phyloP scores from a whole-genome alignment of 2,329 filamentous ascomycete genomes.

The Lachnellula cervina region DNA sequence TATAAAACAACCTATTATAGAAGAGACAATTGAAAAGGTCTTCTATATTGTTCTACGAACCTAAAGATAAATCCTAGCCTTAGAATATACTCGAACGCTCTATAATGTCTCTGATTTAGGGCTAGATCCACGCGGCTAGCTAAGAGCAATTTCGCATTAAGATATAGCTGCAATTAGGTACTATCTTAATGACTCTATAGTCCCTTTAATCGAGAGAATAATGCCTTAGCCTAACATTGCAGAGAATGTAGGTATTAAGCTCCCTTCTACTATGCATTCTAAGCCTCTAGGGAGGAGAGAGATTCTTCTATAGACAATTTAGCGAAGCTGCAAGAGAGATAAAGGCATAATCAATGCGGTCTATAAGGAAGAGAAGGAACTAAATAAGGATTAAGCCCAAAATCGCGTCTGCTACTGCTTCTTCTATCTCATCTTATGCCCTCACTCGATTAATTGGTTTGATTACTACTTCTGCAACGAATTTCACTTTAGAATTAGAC shows the following conservation, averaged over 20 bases:
- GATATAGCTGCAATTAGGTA: too few species aligned
- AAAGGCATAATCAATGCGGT: conserved; percentile 5
- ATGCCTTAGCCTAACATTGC: conserved; percentile 3
- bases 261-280: background rate
- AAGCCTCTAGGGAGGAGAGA: too few species aligned
- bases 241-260: background rate
- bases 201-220: background rate
- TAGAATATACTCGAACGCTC: too few species aligned
- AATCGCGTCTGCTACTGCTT: too few species aligned
- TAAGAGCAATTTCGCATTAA: too few species aligned
- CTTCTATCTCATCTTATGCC: background rate
- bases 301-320: background rate
- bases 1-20: too few species aligned
- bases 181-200: background rate
- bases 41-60: too few species aligned
- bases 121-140: too few species aligned
- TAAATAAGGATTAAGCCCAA: background rate
- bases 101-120: too few species aligned
- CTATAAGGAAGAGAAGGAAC: background rate
- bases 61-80: too few species aligned
- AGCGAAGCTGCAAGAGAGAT: background rate
- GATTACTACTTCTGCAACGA: background rate
- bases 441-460: background rate
- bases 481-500: background rate
- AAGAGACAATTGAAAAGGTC: too few species aligned